Evolutionary conservation across 768 basidiomycete genomes (phyloP), one percentile per base, ranked within the genome.

Genomic region (Mycena rebaudengoi): DNA sequence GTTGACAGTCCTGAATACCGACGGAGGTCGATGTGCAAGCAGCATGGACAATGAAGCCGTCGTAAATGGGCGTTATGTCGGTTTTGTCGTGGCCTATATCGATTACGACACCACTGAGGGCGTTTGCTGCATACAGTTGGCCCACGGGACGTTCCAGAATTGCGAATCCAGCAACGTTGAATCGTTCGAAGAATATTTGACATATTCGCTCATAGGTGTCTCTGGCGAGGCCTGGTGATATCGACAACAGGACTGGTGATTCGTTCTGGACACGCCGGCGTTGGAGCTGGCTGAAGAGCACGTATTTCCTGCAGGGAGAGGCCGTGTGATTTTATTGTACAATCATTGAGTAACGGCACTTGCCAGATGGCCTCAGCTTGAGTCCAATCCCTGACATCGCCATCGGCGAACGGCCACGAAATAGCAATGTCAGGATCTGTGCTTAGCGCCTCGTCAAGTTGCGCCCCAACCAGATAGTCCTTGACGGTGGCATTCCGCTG

Each of bases 331-430:
- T 18, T 50, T 28, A 44, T 57, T 58, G 45, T 66, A 44, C 50
- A 45, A 64, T 30, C 48, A 45, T n/a, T 54, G 12, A 23, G 52
- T 35, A 29, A n/a, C 29, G 48, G 33, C 49, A 78, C 88, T 50
- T 73, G 95, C 95, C 95, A 95, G 52, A 98, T 81, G 0, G 94
- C 96, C 74, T 97, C 95, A 18, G 93, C 91, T 67, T 94, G 94
- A 20, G 80, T 83, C 88, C 90, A 97, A 72, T 96, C 91, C 16
- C 78, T 82, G 60, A 96, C 80, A 68, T 87, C 84, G 4, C 87
- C 90, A 26, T 91, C 85, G 44, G 86, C 85, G 70, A 96, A 92
- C 2, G 96, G 95, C 91, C 92, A 94, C 29, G 87, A 94, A 11
- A 95, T 74, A 7, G 85, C 77, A 18, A 96, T 73, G 51, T 94